Conservation (phyloP, 257 asterid genomes). For the Scutellaria baicalensis region DNA sequence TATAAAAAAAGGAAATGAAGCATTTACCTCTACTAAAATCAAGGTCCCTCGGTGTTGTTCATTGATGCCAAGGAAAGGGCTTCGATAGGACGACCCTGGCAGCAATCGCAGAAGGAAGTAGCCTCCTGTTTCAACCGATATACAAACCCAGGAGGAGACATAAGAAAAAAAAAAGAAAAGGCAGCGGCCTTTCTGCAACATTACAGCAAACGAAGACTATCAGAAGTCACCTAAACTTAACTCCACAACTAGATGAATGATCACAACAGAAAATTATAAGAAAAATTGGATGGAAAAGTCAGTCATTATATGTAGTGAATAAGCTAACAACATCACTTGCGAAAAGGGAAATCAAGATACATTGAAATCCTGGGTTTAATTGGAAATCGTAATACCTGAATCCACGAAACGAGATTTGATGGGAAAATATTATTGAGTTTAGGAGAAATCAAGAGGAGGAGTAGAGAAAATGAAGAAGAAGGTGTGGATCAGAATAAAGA, state of each 20-base stretch:
- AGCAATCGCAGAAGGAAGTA: not conserved
- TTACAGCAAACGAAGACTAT: not conserved
- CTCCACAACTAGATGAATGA: not conserved
- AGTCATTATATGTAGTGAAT: not conserved
- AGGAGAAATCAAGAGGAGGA: not conserved
- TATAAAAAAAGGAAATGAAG: not conserved
- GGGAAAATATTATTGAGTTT: not conserved
- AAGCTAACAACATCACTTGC: not conserved
- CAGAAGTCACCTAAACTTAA: not conserved
- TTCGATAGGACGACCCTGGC: not conserved
- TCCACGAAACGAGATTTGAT: not conserved
- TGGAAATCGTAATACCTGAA: slow-evolving; percentile 17
- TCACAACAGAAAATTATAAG: not conserved
- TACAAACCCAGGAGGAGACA: not conserved
- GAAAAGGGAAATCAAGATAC: not conserved
- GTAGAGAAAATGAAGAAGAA: not conserved
- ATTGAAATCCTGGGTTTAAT: not conserved
- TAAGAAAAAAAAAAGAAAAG: not conserved
- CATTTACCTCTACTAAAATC: not conserved
- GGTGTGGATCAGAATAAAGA: slow-evolving; percentile 18
- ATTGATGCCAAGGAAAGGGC: not conserved
- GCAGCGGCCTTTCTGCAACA: not conserved
- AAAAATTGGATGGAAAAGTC: not conserved
- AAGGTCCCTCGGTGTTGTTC: not conserved
- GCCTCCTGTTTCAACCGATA: too few relatives aligned